phyloP scores from a whole-genome alignment of 208 protist species.

The Phytomonas sp. region DNA sequence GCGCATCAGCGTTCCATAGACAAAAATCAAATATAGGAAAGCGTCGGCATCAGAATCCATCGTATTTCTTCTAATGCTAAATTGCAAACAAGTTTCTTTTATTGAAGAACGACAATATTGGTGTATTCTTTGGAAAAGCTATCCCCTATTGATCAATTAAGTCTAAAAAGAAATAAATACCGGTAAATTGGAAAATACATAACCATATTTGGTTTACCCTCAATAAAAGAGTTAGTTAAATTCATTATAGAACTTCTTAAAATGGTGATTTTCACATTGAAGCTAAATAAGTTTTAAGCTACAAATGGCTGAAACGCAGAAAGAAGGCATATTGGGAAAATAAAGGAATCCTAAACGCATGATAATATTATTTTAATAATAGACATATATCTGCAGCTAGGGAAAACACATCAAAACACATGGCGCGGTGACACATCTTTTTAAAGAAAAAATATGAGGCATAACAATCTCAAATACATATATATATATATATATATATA shows the following conservation, averaged over 20 bases:
- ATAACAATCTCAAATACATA: background rate
- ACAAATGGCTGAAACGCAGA: background rate
- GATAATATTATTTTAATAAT: background rate
- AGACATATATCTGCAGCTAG: background rate
- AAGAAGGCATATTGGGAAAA: conserved; percentile 1
- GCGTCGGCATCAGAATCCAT: background rate
- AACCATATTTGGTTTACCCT: background rate
- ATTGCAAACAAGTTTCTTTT: background rate
- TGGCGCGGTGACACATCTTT: background rate
- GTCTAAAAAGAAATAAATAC: conserved; percentile 14
- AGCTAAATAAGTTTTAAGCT: background rate
- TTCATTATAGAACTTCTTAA: background rate
- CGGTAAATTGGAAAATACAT: conserved; percentile 6
- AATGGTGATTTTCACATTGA: background rate
- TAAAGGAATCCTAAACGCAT: conserved; percentile 12
- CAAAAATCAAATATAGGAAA: conserved; percentile 36
- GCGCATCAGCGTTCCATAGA: conserved; percentile 63
- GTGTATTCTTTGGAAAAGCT: background rate
- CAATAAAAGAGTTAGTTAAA: conserved; percentile 1
- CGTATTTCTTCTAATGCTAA: background rate
- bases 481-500: conserved; percentile 11
- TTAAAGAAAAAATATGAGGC: conserved; percentile 4
- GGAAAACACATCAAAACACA: background rate
- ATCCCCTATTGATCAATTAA: background rate
- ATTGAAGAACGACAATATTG: background rate